Evolutionary conservation across 2,329 filamentous ascomycete genomes (phyloP).

Genomic region (Endoconidiophora polonica): DNA sequence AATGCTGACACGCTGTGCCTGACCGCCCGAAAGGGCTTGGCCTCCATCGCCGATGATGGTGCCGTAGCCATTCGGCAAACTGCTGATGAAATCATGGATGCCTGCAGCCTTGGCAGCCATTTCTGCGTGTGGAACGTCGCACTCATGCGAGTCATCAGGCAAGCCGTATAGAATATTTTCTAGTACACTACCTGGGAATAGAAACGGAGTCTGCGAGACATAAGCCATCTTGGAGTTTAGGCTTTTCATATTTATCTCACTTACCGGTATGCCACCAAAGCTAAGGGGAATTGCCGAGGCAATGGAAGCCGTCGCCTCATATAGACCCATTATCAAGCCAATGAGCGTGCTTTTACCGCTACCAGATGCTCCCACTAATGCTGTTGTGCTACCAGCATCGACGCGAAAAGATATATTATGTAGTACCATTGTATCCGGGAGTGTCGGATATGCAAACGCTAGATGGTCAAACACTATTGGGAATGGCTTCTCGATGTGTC

Average conservation of each 20-base stretch:
- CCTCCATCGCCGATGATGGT: slow-evolving; percentile 67
- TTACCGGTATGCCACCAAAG: neutral
- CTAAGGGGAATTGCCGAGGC: neutral
- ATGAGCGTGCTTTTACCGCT: slow-evolving; percentile 83
- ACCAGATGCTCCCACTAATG: slow-evolving; percentile 70
- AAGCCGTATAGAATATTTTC: slow-evolving; percentile 77
- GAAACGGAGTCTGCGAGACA: slow-evolving; percentile 52
- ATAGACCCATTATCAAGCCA: slow-evolving; percentile 57
- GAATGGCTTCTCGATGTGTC: slow-evolving; percentile 17
- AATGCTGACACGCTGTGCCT: slow-evolving; percentile 67
- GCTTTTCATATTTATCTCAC: slow-evolving; percentile 38
- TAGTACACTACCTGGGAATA: slow-evolving; percentile 63
- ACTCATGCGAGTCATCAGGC: slow-evolving; percentile 32
- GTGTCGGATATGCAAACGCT: slow-evolving; percentile 54
- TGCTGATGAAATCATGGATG: slow-evolving; percentile 54
- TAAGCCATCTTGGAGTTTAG: slow-evolving; percentile 48
- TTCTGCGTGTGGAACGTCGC: slow-evolving; percentile 28
- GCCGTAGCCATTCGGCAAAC: slow-evolving; percentile 50
- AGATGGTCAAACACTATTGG: slow-evolving; percentile 37
- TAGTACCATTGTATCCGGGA: slow-evolving; percentile 37
- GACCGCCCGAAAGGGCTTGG: slow-evolving; percentile 57
- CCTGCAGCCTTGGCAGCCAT: slow-evolving; percentile 36
- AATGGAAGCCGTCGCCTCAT: slow-evolving; percentile 25
- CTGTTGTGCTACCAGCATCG: slow-evolving; percentile 45
- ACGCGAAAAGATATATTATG: slow-evolving; percentile 50